phyloP scores from a whole-genome alignment of 1,284 basidiomycete species.

The Volvariella surrecta region DNA sequence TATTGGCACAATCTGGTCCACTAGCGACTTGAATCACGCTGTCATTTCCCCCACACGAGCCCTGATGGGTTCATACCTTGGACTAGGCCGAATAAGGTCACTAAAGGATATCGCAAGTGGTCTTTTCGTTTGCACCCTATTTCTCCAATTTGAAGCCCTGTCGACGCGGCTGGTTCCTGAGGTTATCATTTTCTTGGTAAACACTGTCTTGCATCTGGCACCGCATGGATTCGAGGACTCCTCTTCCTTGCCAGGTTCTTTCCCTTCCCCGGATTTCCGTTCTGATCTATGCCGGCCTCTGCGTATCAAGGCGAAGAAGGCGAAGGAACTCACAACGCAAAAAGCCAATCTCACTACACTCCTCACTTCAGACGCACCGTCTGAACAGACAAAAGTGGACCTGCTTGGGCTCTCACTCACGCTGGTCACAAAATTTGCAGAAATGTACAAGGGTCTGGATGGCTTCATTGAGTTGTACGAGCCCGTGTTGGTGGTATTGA shows the following conservation, averaged over 20 bases:
- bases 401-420: constrained; percentile 54
- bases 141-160: constrained; percentile 74
- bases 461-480: constrained; percentile 82
- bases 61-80: constrained; percentile 89
- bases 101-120: constrained; percentile 77
- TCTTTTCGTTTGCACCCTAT: constrained; percentile 82
- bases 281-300: constrained; percentile 35
- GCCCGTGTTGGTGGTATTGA: constrained; percentile 57
- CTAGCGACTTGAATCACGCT: constrained; percentile 89
- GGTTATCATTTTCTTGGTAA: constrained; percentile 76
- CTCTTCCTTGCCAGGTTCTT: constrained; percentile 49
- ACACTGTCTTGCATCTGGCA: constrained; percentile 64
- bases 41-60: constrained; percentile 84
- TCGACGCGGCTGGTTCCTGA: constrained; percentile 91
- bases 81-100: constrained; percentile 73
- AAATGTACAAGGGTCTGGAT: constrained; percentile 69
- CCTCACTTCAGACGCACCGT: constrained; percentile 23
- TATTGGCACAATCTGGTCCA: constrained; percentile 83
- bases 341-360: constrained; percentile 43
- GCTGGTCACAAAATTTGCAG: constrained; percentile 60
- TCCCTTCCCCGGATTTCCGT: constrained; percentile 69
- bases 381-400: constrained; percentile 62
- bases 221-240: constrained; percentile 46
- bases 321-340: constrained; percentile 26
- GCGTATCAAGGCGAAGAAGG: constrained; percentile 30